These are phyloP conservation scores for Thinopyrum elongatum DNA, from an alignment of 176 grass and related monocot species.

Conservation along the genomic window DNA sequence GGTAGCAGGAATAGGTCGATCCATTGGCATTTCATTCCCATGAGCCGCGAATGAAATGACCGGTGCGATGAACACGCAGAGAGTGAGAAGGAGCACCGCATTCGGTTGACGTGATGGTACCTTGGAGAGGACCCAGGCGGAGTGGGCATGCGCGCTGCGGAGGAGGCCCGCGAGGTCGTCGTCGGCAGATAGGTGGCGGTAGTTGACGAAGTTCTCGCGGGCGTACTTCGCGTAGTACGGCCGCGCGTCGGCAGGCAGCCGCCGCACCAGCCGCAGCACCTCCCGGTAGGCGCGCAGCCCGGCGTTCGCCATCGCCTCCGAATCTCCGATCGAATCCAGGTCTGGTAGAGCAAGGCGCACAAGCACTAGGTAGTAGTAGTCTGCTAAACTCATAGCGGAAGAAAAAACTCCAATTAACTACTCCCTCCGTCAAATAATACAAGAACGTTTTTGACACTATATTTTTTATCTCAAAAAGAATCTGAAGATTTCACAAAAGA, in stretches of 20 bases:
- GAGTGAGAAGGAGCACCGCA: neutral
- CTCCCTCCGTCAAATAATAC: too few species aligned
- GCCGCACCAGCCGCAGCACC: slow-evolving; percentile 71
- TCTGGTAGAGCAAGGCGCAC: neutral
- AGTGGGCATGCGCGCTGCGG: slow-evolving; percentile 76
- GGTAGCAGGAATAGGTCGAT: neutral
- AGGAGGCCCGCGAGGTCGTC: slow-evolving; percentile 77
- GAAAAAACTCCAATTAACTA: too few species aligned
- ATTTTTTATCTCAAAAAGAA: too few species aligned
- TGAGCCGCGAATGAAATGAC: neutral
- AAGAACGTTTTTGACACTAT: too few species aligned
- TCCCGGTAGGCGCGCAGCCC: slow-evolving; percentile 73
- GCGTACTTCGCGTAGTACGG: slow-evolving; percentile 89
- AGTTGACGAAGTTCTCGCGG: slow-evolving; percentile 97
- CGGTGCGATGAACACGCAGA: neutral
- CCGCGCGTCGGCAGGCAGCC: slow-evolving; percentile 68
- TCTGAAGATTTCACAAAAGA: too few species aligned
- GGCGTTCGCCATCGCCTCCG: slow-evolving; percentile 34
- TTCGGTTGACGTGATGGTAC: slow-evolving; percentile 5
- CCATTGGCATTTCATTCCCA: neutral
- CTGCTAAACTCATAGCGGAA: too few species aligned
- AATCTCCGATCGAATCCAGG: neutral
- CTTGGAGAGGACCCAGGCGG: slow-evolving; percentile 92
- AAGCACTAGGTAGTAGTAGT: neutral
- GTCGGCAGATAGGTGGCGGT: slow-evolving; percentile 65